A percentile compares a stretch with the other conserved stretches of the same genome.
These are phyloP conservation scores for Lathyrus oleraceus DNA, from an alignment of 306 rosid species.

Conservation along the genomic window DNA sequence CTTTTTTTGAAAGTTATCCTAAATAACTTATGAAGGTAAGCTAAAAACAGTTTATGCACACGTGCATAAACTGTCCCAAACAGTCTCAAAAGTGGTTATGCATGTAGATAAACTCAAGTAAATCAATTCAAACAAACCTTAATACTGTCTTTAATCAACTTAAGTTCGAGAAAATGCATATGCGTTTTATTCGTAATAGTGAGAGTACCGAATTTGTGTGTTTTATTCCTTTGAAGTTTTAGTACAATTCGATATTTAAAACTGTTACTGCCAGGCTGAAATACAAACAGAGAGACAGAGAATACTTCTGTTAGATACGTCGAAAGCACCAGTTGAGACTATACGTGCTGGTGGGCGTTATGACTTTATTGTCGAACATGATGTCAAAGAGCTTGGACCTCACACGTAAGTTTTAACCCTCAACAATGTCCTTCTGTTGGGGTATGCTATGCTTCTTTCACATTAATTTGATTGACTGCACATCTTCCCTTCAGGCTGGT, in stretches of 20 bases:
- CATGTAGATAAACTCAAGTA: too few relatives aligned
- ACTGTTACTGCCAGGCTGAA: conserved; percentile 64
- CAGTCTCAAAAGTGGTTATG: too few relatives aligned
- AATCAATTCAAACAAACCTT: neutral
- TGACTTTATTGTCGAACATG: conserved; percentile 96
- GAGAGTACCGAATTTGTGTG: neutral
- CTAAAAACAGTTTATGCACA: too few relatives aligned
- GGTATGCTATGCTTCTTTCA: neutral
- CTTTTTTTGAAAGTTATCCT: neutral
- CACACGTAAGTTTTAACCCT: conserved; percentile 67
- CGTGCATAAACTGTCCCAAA: too few relatives aligned
- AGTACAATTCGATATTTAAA: neutral
- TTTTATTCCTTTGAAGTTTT: neutral
- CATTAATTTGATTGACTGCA: neutral
- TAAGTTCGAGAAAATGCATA: neutral
- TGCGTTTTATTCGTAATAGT: neutral
- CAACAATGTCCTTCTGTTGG: neutral
- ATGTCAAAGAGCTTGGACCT: conserved; percentile 96
- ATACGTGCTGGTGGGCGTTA: conserved; percentile 92
- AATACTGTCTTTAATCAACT: neutral
- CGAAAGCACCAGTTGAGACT: conserved; percentile 88
- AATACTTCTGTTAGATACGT: conserved; percentile 82
- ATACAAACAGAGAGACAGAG: conserved; percentile 98
- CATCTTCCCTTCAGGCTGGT: conserved; percentile 60
- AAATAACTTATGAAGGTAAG: neutral